Evolutionary conservation across 2,329 filamentous ascomycete genomes (phyloP).

Genomic region (Phialemoniopsis sp.): DNA sequence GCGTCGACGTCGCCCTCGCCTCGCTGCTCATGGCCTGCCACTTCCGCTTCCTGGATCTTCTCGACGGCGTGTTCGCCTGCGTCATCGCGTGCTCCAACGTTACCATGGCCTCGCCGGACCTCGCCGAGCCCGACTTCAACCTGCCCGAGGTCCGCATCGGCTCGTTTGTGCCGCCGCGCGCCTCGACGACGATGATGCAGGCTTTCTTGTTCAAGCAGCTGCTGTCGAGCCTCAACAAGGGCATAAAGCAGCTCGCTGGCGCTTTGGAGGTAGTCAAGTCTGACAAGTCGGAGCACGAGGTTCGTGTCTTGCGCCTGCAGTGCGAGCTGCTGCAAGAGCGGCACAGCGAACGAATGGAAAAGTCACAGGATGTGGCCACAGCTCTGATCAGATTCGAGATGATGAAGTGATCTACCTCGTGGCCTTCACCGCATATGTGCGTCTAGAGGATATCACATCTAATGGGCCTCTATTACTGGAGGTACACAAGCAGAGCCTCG

Average conservation of each 20-base stretch:
- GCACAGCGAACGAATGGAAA: background rate
- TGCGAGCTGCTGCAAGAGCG: background rate
- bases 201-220: conserved; percentile 24
- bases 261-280: background rate
- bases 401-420: no score
- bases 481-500: conserved; percentile 43
- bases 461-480: conserved; percentile 22
- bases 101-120: conserved; percentile 16
- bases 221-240: conserved; percentile 14
- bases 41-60: conserved; percentile 26
- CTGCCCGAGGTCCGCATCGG: conserved; percentile 36
- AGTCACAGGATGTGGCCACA: background rate
- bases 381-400: no score
- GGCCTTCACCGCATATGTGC: background rate
- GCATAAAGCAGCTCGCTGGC: background rate
- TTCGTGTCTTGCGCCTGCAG: no score
- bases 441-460: conserved; percentile 1
- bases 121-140: conserved; percentile 23
- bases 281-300: no score
- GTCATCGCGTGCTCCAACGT: conserved; percentile 24
- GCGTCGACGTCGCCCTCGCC: conserved; percentile 27
- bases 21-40: conserved; percentile 32
- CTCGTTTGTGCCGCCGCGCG: conserved; percentile 26
- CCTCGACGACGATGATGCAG: conserved; percentile 25
- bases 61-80: conserved; percentile 25